Evolutionary conservation across 2,329 filamentous ascomycete genomes (phyloP).

Genomic region (Arthrinium puccinioides): DNA sequence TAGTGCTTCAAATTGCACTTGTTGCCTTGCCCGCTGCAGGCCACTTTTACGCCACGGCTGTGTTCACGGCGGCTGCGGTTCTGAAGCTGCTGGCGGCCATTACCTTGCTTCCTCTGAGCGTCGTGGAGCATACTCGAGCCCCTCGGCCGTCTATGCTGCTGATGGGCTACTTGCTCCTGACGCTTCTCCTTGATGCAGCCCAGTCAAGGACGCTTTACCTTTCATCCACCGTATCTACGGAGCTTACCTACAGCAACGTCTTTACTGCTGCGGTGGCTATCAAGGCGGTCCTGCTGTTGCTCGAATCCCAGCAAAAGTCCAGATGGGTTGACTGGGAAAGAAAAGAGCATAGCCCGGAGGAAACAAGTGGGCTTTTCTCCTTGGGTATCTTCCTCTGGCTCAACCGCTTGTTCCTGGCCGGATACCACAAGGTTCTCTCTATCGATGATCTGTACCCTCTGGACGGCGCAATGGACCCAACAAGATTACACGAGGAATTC

Average conservation of each 20-base stretch:
- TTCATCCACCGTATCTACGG: slow-evolving; percentile 15
- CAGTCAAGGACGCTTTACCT: slow-evolving; percentile 37
- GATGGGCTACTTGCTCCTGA: slow-evolving; percentile 31
- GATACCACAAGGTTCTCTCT: slow-evolving; percentile 25
- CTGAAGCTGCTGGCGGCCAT: background rate
- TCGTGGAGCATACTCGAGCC: slow-evolving; percentile 9
- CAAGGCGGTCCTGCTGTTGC: slow-evolving; percentile 27
- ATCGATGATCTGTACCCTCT: slow-evolving; percentile 26
- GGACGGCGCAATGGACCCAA: slow-evolving; percentile 13
- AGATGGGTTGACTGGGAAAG: slow-evolving; percentile 30
- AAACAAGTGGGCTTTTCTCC: slow-evolving; percentile 25
- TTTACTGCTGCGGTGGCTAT: slow-evolving; percentile 26
- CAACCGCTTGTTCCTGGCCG: slow-evolving; percentile 23
- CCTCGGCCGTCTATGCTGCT: slow-evolving; percentile 35
- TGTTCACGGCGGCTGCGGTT: background rate
- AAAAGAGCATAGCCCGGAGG: slow-evolving; percentile 30
- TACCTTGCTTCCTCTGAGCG: slow-evolving; percentile 6
- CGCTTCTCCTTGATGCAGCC: slow-evolving; percentile 34
- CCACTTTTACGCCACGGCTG: background rate
- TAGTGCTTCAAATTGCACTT: background rate
- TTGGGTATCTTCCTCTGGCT: slow-evolving; percentile 27
- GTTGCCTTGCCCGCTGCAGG: background rate
- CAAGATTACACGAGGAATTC: slow-evolving; percentile 11
- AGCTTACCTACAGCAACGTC: slow-evolving; percentile 25
- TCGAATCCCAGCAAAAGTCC: slow-evolving; percentile 31